Conservation (phyloP, 228 moss, liverwort and hornwort genomes). For the Sphagnum magellanicum region DNA sequence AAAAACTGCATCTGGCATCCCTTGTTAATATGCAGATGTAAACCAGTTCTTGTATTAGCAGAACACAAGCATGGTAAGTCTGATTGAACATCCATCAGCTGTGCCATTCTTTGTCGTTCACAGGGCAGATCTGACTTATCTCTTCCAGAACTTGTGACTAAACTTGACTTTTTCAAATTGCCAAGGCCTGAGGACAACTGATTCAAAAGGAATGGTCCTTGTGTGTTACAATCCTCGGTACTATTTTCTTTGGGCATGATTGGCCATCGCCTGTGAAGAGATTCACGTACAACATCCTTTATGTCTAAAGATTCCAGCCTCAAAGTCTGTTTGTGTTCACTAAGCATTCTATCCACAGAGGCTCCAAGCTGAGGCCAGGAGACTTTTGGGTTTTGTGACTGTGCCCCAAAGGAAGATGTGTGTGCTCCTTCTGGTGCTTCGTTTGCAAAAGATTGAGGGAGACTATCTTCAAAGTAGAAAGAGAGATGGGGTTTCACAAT, state of each 20-base stretch:
- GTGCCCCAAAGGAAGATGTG: not conserved
- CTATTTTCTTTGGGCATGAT: slow-evolving; percentile 29
- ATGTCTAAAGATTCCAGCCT: slow-evolving; percentile 46
- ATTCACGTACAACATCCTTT: slow-evolving; percentile 77
- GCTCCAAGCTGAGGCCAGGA: slow-evolving; percentile 19
- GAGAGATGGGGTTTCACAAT: too few species aligned
- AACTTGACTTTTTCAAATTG: slow-evolving; percentile 11
- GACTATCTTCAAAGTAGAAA: too few species aligned
- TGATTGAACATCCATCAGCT: not conserved
- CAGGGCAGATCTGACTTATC: slow-evolving; percentile 9
- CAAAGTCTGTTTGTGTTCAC: slow-evolving; percentile 6
- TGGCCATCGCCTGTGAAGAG: slow-evolving; percentile 64
- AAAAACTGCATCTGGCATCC: slow-evolving; percentile 4
- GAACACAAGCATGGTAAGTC: slow-evolving; percentile 24
- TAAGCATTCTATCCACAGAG: slow-evolving; percentile 23
- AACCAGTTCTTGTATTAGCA: slow-evolving; percentile 11
- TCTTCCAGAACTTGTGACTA: slow-evolving; percentile 36
- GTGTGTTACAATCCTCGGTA: slow-evolving; percentile 36
- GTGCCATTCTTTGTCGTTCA: not conserved
- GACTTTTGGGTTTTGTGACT: not conserved
- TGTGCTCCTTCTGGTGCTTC: not conserved
- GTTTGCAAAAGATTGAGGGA: not conserved
- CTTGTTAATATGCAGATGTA: slow-evolving; percentile 6
- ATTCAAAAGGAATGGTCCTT: slow-evolving; percentile 39
- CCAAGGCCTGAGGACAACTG: too few species aligned